Evolutionary conservation across 257 asterid genomes (phyloP).

Genomic region (Ballota nigra): DNA sequence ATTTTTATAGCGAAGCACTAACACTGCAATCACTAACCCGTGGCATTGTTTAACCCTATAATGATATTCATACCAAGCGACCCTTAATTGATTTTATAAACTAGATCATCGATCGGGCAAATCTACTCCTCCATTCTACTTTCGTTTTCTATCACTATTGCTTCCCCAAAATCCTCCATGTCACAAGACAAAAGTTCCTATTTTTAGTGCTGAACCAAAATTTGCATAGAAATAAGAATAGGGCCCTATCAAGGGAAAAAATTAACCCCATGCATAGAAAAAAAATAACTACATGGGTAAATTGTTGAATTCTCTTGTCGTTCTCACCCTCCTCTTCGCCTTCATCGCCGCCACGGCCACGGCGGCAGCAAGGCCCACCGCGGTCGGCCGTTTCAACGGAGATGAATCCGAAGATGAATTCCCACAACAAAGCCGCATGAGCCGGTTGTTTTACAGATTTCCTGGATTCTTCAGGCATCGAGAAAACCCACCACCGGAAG

Average conservation of each 20-base stretch:
- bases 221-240: not conserved
- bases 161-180: not conserved
- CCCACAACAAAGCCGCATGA: not conserved
- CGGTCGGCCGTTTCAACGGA: not conserved
- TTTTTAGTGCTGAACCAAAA: not conserved
- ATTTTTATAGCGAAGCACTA: too few species aligned
- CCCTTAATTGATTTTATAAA: too few species aligned
- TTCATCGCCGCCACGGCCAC: conserved; percentile 8
- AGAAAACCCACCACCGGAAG: not conserved
- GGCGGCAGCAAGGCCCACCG: not conserved
- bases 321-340: conserved; percentile 18
- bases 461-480: not conserved
- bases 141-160: too few species aligned
- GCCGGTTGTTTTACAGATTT: not conserved
- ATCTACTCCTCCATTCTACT: too few species aligned
- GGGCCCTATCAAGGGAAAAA: not conserved
- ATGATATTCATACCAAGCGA: too few species aligned
- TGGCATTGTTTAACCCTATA: too few species aligned
- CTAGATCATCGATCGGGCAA: too few species aligned
- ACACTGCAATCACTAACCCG: too few species aligned
- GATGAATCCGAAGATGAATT: not conserved
- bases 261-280: not conserved
- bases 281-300: conserved; percentile 22
- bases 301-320: conserved; percentile 30
- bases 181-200: not conserved